Conservation (phyloP, 352 stramenopile genomes). For the Pythium rishiriense region DNA sequence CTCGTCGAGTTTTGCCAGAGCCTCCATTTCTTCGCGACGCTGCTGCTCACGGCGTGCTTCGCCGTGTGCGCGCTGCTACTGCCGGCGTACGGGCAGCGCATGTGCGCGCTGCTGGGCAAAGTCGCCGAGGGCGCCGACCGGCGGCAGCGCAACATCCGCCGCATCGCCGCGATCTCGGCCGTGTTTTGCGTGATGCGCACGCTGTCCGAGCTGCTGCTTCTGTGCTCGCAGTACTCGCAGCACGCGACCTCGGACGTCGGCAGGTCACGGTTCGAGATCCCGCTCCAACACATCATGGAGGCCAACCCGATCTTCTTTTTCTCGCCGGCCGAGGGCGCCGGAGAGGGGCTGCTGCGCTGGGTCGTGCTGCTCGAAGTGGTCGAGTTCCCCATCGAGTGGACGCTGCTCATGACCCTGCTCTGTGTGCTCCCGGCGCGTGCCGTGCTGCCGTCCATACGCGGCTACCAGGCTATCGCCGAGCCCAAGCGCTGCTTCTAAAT, state of each 20-base stretch:
- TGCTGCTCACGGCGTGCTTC: slow-evolving; percentile 53
- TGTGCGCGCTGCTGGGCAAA: slow-evolving; percentile 59
- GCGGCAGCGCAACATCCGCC: slow-evolving; percentile 58
- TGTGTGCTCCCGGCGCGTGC: slow-evolving; percentile 56
- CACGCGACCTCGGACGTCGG: not conserved
- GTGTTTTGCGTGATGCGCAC: slow-evolving; percentile 59
- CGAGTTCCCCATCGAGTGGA: slow-evolving; percentile 64
- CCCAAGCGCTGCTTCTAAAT: not conserved
- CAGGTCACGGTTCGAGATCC: slow-evolving; percentile 33
- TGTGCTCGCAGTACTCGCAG: slow-evolving; percentile 40
- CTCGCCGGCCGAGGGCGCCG: slow-evolving; percentile 30
- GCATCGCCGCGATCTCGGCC: slow-evolving; percentile 55
- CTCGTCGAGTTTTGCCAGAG: slow-evolving; percentile 34
- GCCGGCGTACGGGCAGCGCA: slow-evolving; percentile 48
- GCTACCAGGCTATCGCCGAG: slow-evolving; percentile 49
- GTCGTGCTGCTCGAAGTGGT: slow-evolving; percentile 60
- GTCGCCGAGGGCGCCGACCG: slow-evolving; percentile 48
- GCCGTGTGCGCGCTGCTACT: slow-evolving; percentile 48
- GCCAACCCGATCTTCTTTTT: slow-evolving; percentile 72
- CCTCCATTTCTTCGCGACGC: slow-evolving; percentile 48
- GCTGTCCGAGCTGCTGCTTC: slow-evolving; percentile 45
- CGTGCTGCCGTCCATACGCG: slow-evolving; percentile 53
- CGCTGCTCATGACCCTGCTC: slow-evolving; percentile 54
- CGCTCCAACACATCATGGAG: slow-evolving; percentile 47
- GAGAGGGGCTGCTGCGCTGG: slow-evolving; percentile 43